Conservation (phyloP, 148 eudicot genomes). For the Fallopia convolvulus region DNA sequence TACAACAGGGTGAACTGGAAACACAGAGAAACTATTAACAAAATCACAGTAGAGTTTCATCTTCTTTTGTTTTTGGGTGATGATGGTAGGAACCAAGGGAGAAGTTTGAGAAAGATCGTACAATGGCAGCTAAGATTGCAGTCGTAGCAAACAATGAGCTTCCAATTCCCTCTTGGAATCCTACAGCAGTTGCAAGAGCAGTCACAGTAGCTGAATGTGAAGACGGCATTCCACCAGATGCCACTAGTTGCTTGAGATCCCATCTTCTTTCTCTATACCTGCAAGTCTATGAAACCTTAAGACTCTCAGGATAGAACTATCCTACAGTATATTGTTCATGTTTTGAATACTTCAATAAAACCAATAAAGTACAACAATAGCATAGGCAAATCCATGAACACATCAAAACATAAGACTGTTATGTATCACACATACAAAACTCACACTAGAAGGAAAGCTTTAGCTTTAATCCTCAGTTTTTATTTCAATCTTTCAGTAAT, state of each 20-base stretch:
- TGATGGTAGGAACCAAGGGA: background rate
- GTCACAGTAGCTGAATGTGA: slow-evolving; percentile 95
- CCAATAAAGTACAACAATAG: background rate
- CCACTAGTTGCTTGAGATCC: slow-evolving; percentile 80
- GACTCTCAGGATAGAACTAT: slow-evolving; percentile 22
- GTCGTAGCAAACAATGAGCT: slow-evolving; percentile 71
- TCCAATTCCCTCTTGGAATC: slow-evolving; percentile 73
- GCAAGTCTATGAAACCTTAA: slow-evolving; percentile 41
- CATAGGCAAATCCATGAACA: background rate
- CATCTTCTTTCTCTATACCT: slow-evolving; percentile 90
- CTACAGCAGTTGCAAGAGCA: slow-evolving; percentile 80
- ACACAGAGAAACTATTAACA: background rate
- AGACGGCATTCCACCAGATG: slow-evolving; percentile 99
- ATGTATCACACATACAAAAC: background rate
- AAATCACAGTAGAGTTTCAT: background rate
- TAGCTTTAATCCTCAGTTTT: background rate
- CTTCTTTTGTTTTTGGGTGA: background rate
- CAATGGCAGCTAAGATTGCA: slow-evolving; percentile 74
- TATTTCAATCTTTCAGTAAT: background rate
- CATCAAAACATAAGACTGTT: background rate
- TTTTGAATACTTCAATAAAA: background rate
- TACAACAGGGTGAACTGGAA: background rate
- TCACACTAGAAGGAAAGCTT: background rate
- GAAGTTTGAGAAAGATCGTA: slow-evolving; percentile 31
- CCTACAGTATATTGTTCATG: background rate